These are phyloP conservation scores for Monilinia vaccinii-corymbosi DNA, from an alignment of 2,329 filamentous ascomycete species.

Conservation along the genomic window DNA sequence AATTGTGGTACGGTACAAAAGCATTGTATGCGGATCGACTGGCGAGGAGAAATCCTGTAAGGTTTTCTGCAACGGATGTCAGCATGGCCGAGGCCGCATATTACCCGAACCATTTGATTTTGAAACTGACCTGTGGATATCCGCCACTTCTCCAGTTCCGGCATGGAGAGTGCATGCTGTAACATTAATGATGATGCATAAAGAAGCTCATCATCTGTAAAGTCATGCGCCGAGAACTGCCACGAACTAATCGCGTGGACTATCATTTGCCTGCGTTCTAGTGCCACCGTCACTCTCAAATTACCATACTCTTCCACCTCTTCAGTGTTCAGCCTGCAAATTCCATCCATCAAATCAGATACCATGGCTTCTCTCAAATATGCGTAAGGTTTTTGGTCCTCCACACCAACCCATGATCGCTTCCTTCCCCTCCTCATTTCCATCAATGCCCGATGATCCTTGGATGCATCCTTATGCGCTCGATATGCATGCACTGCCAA, in stretches of 20 bases:
- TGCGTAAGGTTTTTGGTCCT: constrained; percentile 77
- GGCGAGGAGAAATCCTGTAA: constrained; percentile 78
- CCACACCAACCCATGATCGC: constrained; percentile 83
- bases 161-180: constrained; percentile 74
- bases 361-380: constrained; percentile 93
- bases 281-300: constrained; percentile 58
- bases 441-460: constrained; percentile 62
- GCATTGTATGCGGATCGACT: constrained; percentile 92
- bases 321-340: constrained; percentile 60
- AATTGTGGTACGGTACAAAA: constrained; percentile 97
- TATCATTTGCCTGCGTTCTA: constrained; percentile 56
- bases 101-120: constrained; percentile 24
- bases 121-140: constrained; percentile 59
- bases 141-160: constrained; percentile 72
- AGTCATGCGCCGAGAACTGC: constrained; percentile 84
- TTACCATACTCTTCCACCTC: constrained; percentile 49
- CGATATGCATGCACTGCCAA: constrained; percentile 79
- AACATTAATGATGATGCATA: constrained; percentile 83
- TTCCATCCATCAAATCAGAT: constrained; percentile 78
- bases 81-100: constrained; percentile 29
- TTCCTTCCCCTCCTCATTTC: constrained; percentile 69
- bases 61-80: constrained; percentile 52
- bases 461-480: constrained; percentile 65
- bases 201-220: constrained; percentile 82
- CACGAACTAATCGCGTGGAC: constrained; percentile 61